A percentile compares a stretch with the other conserved stretches of the same genome.
phyloP scores from a whole-genome alignment of 495 filamentous ascomycete genomes.

The Neurospora intermedia region DNA sequence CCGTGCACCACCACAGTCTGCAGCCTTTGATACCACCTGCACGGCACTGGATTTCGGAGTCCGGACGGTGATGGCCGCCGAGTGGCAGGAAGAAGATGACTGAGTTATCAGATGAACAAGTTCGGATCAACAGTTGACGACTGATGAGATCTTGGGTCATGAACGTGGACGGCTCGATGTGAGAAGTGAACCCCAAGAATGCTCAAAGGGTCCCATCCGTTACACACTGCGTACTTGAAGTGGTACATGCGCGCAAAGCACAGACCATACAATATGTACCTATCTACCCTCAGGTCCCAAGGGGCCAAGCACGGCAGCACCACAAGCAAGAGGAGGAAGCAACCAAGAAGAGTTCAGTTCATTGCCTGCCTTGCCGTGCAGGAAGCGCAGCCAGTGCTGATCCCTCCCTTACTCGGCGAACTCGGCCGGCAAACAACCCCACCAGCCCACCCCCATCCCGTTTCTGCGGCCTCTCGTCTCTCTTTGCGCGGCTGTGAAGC shows the following conservation, averaged over 20 bases:
- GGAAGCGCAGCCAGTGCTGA: constrained; percentile 12
- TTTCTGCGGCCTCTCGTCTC: not conserved
- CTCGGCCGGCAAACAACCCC: constrained; percentile 12
- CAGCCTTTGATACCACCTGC: not conserved
- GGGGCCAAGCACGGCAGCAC: not conserved
- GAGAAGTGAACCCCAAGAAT: not conserved
- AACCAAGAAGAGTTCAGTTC: not conserved
- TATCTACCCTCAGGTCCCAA: not conserved
- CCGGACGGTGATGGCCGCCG: not conserved
- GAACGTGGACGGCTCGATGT: too few relatives aligned
- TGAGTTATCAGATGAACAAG: not conserved
- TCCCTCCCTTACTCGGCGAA: constrained; percentile 16
- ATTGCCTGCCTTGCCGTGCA: constrained; percentile 7
- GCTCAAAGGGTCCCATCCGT: not conserved
- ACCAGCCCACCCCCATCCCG: constrained; percentile 2
- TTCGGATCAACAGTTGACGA: not conserved
- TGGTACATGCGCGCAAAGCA: not conserved
- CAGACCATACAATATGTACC: not conserved
- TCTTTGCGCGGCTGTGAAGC: not conserved
- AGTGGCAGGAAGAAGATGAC: not conserved
- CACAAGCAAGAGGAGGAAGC: not conserved
- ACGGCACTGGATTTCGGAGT: not conserved
- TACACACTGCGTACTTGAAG: not conserved
- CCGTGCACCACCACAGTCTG: not conserved
- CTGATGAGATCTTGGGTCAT: not conserved